Evolutionary conservation across 2,329 filamentous ascomycete genomes (phyloP), one percentile per base, ranked within the genome.

Genomic region (Aspergillus quadricinctus): DNA sequence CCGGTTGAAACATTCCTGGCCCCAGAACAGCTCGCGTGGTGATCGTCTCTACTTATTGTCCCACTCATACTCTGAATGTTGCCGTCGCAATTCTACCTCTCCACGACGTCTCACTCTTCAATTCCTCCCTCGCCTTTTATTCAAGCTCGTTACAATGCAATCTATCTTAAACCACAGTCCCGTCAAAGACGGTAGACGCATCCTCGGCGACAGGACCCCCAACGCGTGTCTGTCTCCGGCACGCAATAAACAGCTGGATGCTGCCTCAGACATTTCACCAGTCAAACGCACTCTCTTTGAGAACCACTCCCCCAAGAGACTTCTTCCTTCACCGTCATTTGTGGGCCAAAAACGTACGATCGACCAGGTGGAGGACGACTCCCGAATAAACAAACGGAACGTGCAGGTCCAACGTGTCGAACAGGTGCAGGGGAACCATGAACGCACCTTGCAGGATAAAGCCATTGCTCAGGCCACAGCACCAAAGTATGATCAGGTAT

Each of bases 291-390:
- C 64, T 21, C 51, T 67, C 41, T 58, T 68, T 56, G 63, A 68
- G 46, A 55, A 60, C 23, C 54, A 55, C 14, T 67, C 66, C 19
- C 66, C 66, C 21, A 67, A 63, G 57, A 71, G 66, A 56, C 66
- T 68, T 21, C 66, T 71, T 1, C 69, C 69, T 3, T 70, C 72
- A 45, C 66, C 67, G 6, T 61, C 64, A 19, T 70, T 74, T 60
- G 69, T 69, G 37, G 74, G 73, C 7, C 72, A 75, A 62, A 77
- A 77, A 63, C 66, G 74, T 37, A 67, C 71, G 45, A 75, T 75
- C 57, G 69, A 73, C 43, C 71, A 76, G 56, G 68, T 75, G 50
- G 69, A 74, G 4, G 69, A 69, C 11, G 64, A 68, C 49, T 57
- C 55, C 23, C 66, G 65, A 31, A 53, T 61, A 55, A 63, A 64